Evolutionary conservation across 176 grass and related monocot species (phyloP).

Genomic region (Juncus inflexus): DNA sequence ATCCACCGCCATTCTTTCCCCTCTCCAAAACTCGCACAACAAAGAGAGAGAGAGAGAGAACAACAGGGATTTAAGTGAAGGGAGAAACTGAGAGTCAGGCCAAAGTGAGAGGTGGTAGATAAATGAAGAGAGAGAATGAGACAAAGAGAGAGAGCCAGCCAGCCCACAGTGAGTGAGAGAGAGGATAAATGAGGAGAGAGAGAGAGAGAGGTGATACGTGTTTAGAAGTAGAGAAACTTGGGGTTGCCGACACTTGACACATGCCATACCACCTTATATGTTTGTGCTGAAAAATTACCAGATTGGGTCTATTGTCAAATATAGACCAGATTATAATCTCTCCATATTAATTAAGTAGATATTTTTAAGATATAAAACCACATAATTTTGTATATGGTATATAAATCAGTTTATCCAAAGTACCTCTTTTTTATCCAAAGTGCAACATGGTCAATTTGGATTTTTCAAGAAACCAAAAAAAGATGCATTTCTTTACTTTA

Average conservation of each 20-base stretch:
- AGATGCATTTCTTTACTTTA: no score
- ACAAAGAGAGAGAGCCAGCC: neutral
- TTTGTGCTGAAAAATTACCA: slow-evolving; percentile 2
- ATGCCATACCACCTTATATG: slow-evolving; percentile 16
- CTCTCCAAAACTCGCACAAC: slow-evolving; percentile 7
- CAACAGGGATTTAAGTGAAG: neutral
- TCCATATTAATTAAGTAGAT: no score
- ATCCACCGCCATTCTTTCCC: slow-evolving; percentile 35
- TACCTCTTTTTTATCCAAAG: no score
- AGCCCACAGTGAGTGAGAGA: slow-evolving; percentile 17
- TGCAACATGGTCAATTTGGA: no score
- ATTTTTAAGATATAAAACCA: no score
- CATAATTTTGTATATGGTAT: no score
- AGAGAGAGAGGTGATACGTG: slow-evolving; percentile 11
- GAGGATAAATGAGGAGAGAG: slow-evolving; percentile 15
- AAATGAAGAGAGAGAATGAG: slow-evolving; percentile 13
- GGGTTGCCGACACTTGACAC: slow-evolving; percentile 21
- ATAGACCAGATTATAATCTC: no score
- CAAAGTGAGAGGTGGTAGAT: no score
- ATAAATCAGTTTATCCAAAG: no score
- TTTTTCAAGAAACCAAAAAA: no score
- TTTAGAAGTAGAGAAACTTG: neutral
- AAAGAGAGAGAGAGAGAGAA: neutral
- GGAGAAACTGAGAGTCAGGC: neutral
- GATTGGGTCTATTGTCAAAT: no score